Conservation (phyloP, 73 alveolate species). For the Symbiodinium natans region DNA sequence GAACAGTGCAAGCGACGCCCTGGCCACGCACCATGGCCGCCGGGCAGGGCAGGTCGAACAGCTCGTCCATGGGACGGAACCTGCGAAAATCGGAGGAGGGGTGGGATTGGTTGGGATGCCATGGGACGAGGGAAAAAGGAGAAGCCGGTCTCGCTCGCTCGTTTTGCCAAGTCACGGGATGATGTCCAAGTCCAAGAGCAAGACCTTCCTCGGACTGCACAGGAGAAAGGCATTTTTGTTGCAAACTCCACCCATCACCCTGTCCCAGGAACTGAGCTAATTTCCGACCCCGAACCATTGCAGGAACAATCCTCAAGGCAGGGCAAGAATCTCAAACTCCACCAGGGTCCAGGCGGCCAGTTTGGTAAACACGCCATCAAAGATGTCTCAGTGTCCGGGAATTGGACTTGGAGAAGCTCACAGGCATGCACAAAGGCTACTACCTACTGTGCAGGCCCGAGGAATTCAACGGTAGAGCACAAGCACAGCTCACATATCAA, state of each 20-base stretch:
- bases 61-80: conserved; percentile 56
- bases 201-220: conserved; percentile 34
- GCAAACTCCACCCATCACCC: no score
- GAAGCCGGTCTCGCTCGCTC: neutral
- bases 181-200: conserved; percentile 57
- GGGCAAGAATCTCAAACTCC: neutral
- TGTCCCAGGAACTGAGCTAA: no score
- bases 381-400: neutral
- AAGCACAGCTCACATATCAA: no score
- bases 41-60: conserved; percentile 40
- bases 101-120: no score
- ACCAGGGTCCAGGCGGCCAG: conserved; percentile 55
- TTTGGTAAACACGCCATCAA: conserved; percentile 68
- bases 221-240: no score
- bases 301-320: neutral
- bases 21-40: conserved; percentile 90
- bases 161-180: conserved; percentile 1
- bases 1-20: conserved; percentile 55
- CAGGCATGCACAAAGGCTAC: no score
- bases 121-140: no score
- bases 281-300: no score
- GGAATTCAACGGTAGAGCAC: no score
- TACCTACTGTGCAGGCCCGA: no score
- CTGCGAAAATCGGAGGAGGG: neutral
- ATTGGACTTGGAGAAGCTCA: no score